These are phyloP conservation scores for Fusarium tupiense DNA, from an alignment of 2,329 filamentous ascomycete genomes.

Conservation along the genomic window DNA sequence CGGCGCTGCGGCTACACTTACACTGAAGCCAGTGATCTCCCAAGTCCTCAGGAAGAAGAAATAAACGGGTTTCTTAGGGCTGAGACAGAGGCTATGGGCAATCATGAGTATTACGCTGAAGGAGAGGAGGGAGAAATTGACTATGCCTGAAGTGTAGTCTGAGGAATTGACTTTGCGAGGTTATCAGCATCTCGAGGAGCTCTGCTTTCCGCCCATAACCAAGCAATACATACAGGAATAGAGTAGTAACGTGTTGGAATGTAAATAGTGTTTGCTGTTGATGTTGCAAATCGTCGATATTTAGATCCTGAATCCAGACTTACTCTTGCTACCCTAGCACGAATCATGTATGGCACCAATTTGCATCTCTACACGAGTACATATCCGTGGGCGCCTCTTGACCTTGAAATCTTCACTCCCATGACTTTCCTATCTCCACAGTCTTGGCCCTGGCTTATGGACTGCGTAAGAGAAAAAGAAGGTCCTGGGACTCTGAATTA, in stretches of 20 bases:
- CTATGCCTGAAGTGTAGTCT: background rate
- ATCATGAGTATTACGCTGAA: background rate
- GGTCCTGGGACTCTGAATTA: fast-evolving
- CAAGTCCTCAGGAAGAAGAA: background rate
- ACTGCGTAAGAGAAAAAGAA: too few relatives aligned
- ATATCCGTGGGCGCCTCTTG: background rate
- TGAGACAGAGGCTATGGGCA: background rate
- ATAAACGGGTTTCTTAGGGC: background rate
- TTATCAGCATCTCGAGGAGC: too few relatives aligned
- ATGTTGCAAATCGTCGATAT: background rate
- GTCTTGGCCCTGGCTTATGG: fast-evolving
- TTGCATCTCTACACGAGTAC: background rate
- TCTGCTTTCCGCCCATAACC: too few relatives aligned
- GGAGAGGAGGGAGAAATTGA: background rate
- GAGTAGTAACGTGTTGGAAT: fast-evolving
- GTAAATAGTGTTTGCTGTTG: background rate
- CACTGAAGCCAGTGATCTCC: background rate
- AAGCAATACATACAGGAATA: fast-evolving
- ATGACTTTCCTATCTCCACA: background rate
- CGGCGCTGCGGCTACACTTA: background rate
- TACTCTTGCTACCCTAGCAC: background rate
- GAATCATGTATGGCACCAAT: background rate
- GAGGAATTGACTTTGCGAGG: fast-evolving
- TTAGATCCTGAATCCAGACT: background rate
- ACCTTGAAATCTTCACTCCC: background rate